phyloP scores from a whole-genome alignment of 306 rosid species.

The Acacia confusa region DNA sequence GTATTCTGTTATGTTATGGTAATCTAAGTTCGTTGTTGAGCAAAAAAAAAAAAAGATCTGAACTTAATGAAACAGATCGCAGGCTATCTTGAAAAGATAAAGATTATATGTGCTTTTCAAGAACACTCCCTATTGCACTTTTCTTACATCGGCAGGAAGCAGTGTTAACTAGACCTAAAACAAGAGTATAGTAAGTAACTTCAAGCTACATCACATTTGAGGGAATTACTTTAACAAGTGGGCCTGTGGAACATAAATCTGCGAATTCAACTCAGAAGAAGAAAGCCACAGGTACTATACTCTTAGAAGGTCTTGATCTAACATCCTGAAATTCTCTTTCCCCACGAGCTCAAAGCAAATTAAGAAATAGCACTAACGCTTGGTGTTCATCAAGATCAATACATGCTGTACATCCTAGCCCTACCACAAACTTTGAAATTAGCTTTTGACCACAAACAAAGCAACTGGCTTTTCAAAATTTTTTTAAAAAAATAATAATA shows the following conservation, averaged over 20 bases:
- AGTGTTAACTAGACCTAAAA: background rate
- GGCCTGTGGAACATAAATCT: background rate
- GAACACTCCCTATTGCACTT: background rate
- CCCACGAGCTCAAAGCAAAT: background rate
- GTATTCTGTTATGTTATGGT: too few relatives aligned
- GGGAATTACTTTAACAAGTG: background rate
- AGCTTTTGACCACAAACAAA: background rate
- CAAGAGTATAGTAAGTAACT: background rate
- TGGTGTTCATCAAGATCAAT: background rate
- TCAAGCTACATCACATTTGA: background rate
- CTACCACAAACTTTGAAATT: background rate
- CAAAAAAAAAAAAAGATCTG: too few relatives aligned
- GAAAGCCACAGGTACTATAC: background rate
- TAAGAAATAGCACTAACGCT: background rate
- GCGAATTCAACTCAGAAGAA: background rate
- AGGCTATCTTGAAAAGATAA: background rate
- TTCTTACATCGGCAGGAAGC: background rate
- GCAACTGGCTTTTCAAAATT: background rate
- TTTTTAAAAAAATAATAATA: too few relatives aligned
- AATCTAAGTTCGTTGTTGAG: too few relatives aligned
- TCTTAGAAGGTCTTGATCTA: background rate
- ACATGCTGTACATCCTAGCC: background rate
- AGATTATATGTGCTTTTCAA: background rate
- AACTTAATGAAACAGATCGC: background rate
- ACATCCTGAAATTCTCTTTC: background rate